These are phyloP conservation scores for Lactarius hengduanensis DNA, from an alignment of 768 basidiomycete genomes.

Conservation along the genomic window DNA sequence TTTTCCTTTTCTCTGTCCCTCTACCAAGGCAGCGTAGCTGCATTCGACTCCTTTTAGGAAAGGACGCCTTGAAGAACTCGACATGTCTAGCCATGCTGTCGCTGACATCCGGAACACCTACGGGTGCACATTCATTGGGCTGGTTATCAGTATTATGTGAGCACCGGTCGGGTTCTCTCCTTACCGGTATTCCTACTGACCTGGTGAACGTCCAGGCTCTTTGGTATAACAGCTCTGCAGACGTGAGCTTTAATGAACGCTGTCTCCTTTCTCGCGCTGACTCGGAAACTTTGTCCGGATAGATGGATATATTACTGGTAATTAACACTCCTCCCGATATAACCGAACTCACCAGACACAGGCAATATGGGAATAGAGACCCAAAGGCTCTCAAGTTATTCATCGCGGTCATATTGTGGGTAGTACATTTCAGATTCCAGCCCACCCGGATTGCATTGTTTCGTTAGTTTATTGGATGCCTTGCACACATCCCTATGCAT, in stretches of 20 bases:
- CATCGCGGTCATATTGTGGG: slow-evolving; percentile 6
- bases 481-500: slow-evolving; percentile 46
- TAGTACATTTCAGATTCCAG: background rate
- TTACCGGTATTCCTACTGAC: background rate
- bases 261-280: background rate
- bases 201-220: background rate
- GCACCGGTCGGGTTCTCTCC: background rate
- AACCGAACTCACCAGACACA: background rate
- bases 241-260: background rate
- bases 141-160: slow-evolving; percentile 11
- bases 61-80: background rate
- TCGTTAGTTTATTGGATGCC: slow-evolving; percentile 43
- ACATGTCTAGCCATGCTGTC: background rate
- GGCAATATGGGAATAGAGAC: background rate
- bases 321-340: background rate
- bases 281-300: background rate
- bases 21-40: background rate
- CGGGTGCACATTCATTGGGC: slow-evolving; percentile 7
- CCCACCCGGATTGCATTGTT: background rate
- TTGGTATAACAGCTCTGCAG: slow-evolving; percentile 9
- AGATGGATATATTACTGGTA: slow-evolving; percentile 16
- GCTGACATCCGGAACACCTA: slow-evolving; percentile 5
- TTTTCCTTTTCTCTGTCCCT: background rate
- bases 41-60: background rate
- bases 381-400: background rate